These are phyloP conservation scores for Eucalyptus sp. DNA, from an alignment of 345 rosid genomes.

Conservation along the genomic window DNA sequence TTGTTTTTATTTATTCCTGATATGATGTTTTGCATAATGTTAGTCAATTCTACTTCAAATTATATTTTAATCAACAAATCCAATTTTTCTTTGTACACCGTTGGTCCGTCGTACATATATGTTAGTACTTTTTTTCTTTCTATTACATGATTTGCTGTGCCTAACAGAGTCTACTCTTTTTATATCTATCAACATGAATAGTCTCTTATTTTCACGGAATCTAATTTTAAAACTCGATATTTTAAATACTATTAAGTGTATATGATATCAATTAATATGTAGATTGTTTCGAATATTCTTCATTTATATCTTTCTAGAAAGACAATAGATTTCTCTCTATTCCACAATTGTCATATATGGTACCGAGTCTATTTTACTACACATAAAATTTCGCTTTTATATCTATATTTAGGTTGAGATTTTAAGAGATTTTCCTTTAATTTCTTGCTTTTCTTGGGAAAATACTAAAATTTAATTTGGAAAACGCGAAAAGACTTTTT, in stretches of 20 bases:
- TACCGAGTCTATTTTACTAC: fast-evolving
- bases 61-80: not conserved
- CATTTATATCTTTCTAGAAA: not conserved
- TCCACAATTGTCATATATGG: not conserved
- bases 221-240: not conserved
- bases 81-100: fast-evolving
- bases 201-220: not conserved
- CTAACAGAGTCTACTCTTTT: not conserved
- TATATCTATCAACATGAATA: not conserved
- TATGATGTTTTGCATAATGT: not conserved
- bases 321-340: not conserved
- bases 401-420: not conserved
- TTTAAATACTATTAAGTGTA: not conserved
- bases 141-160: fast-evolving
- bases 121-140: not conserved
- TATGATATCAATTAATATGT: not conserved
- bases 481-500: not conserved
- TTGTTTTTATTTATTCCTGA: fast-evolving
- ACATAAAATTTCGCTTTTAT: not conserved
- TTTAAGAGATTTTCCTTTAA: not conserved
- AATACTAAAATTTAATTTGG: not conserved
- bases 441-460: not conserved
- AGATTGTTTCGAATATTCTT: fast-evolving
- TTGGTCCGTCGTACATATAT: not conserved
- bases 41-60: not conserved